Percentiles rank a stretch among this genome's conserved stretches.
Conservation (phyloP, 2,329 filamentous ascomycete species). For the Cordyceps cicadae region DNA sequence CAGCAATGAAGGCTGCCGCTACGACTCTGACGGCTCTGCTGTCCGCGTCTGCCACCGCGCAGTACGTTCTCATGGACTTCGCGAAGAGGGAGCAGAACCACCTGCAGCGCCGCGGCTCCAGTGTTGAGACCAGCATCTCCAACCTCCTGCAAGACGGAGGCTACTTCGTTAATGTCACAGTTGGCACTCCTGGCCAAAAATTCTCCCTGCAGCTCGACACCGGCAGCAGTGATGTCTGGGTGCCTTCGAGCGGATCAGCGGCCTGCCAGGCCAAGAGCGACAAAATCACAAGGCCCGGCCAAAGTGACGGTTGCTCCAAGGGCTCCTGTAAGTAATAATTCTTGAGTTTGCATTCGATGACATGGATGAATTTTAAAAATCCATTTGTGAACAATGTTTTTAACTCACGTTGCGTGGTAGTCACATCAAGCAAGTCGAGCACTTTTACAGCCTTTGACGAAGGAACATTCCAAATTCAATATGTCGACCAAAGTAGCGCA, state of each 20-base stretch:
- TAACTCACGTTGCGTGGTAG: conserved; percentile 28
- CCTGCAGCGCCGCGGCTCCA: conserved; percentile 31
- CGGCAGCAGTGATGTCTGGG: conserved; percentile 58
- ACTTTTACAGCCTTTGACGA: conserved; percentile 36
- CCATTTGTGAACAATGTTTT: background rate
- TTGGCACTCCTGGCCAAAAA: conserved; percentile 51
- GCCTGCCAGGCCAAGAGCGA: conserved; percentile 29
- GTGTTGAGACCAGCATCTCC: conserved; percentile 34
- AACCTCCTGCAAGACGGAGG: conserved; percentile 37
- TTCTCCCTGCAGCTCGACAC: conserved; percentile 55
- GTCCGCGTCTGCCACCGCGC: conserved; percentile 17
- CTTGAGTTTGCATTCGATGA: background rate
- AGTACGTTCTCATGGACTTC: conserved; percentile 42
- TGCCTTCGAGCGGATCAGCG: conserved; percentile 32
- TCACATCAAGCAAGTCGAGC: conserved; percentile 35
- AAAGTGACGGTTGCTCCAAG: conserved; percentile 27
- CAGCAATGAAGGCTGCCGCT: conserved; percentile 5
- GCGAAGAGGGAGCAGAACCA: conserved; percentile 25
- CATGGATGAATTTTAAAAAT: background rate
- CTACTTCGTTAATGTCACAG: conserved; percentile 48
- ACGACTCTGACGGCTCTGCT: conserved; percentile 9
- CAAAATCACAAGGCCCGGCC: conserved; percentile 16
- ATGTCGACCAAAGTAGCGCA: conserved; percentile 52
- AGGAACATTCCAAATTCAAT: conserved; percentile 47
- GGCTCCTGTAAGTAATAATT: conserved; percentile 36